Base-by-base conservation (phyloP, 495 filamentous ascomycete species). In the Letharia lupina region DNA sequence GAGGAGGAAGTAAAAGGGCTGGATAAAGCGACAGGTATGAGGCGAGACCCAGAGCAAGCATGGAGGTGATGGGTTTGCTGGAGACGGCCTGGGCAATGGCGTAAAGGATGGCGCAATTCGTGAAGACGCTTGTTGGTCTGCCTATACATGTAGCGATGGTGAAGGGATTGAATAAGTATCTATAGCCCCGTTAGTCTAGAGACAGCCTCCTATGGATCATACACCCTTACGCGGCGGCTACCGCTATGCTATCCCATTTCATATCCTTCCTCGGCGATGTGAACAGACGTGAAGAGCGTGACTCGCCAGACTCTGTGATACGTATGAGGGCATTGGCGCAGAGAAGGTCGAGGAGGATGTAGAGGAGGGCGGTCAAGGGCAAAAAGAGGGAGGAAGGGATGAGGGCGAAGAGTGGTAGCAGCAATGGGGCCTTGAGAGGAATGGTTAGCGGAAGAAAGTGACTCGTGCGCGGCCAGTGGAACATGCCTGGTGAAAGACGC, bases 111-210 rank as follows among this genome's bases (percentile, higher is more conserved):
- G 90, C 91, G 67, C 88, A 89, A 31, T 91, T 93, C 0, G 92
- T 96, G 72, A 98, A 95, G 52, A 95, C 89, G 67, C 85, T 91
- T 0, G 93, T 98, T 10, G 94, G 88, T 8, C 94, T 87, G n/a
- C 88, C 94, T 64, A 98, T 82, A 75, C 93, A 97, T 33, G 91
- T 93, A 60, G 91, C 87, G 68, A 98, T 86, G 2, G 93, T 96
- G 74, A 96, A 95, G 3, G 94, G 94, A 76, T 95, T 97, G 77
- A 98, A 93, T 13, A 98, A 82, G 70, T 91, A 96, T 73, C 90
- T 93, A 62, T 10, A 15, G 16, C 4, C 20, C 35, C 35, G 70
- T 75, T 50, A 76, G 66, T 62, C 68, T 62, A 57, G 33, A 50
- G 47, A n/a, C 44, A 16, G 44, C 60, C 44, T 50, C 13, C 23